These are phyloP conservation scores for Fragaria nilgerrensis DNA, from an alignment of 306 rosid species.

Conservation along the genomic window DNA sequence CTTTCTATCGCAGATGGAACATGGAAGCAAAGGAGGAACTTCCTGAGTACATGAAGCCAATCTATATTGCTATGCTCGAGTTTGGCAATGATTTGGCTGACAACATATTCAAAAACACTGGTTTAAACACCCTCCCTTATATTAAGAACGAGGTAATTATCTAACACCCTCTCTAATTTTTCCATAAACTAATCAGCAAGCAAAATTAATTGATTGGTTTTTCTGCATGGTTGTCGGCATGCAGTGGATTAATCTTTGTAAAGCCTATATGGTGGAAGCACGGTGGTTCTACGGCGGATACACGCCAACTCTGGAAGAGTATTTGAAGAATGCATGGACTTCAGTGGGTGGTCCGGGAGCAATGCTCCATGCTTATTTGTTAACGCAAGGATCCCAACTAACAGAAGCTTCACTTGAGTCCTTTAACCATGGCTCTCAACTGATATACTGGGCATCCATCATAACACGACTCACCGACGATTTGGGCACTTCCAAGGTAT, in stretches of 20 bases:
- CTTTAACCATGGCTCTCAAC: constrained; percentile 16
- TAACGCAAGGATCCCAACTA: neutral
- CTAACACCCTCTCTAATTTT: no score
- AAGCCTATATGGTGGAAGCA: constrained; percentile 31
- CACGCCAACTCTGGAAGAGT: constrained; percentile 25
- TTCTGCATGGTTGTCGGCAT: no score
- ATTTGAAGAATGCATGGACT: constrained; percentile 26
- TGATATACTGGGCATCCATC: constrained; percentile 28
- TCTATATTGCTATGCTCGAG: constrained; percentile 21
- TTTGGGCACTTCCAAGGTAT: constrained; percentile 35
- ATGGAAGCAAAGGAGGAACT: constrained; percentile 16
- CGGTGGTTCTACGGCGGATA: constrained; percentile 23
- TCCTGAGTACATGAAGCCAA: constrained; percentile 31
- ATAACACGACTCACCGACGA: constrained; percentile 26
- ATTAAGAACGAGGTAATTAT: constrained; percentile 20
- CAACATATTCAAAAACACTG: neutral
- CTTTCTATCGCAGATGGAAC: constrained; percentile 21
- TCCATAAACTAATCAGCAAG: no score
- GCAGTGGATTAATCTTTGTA: constrained; percentile 35
- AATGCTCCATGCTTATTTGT: constrained; percentile 20
- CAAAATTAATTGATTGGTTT: no score
- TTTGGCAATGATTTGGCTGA: constrained; percentile 23
- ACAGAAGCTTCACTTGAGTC: constrained; percentile 13
- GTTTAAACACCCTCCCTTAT: neutral
- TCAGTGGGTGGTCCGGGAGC: constrained; percentile 35